These are phyloP conservation scores for Penicillium turbatum DNA, from an alignment of 495 filamentous ascomycete genomes.

Conservation along the genomic window DNA sequence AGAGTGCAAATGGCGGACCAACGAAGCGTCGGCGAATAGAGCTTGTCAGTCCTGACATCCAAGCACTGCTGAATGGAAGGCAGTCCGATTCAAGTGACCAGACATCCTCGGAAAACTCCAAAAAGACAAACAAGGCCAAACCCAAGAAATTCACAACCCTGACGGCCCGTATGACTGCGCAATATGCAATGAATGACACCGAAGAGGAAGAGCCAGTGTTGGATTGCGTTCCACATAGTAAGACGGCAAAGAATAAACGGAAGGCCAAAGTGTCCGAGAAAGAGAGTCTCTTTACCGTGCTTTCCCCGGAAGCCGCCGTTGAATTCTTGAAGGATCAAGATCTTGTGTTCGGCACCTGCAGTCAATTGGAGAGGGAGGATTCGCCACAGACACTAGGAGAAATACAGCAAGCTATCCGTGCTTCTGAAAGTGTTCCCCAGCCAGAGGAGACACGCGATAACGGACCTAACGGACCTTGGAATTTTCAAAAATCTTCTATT, in stretches of 20 bases:
- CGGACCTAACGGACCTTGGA: background rate
- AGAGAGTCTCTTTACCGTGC: constrained; percentile 45
- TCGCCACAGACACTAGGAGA: constrained; percentile 65
- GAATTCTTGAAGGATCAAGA: constrained; percentile 68
- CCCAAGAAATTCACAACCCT: constrained; percentile 79
- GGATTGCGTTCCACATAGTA: constrained; percentile 22
- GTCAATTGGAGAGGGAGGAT: constrained; percentile 76
- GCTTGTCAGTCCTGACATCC: constrained; percentile 30
- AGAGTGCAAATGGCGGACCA: constrained; percentile 20
- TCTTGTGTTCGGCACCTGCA: constrained; percentile 88
- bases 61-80: constrained; percentile 13
- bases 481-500: background rate
- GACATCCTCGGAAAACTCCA: constrained; percentile 6
- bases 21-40: constrained; percentile 44
- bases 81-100: constrained; percentile 7
- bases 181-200: constrained; percentile 45
- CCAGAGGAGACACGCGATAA: background rate
- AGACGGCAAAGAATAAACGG: constrained; percentile 19
- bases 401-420: constrained; percentile 63
- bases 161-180: constrained; percentile 76
- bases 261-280: constrained; percentile 33
- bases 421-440: constrained; percentile 43
- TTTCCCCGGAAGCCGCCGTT: constrained; percentile 70
- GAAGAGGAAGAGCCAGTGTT: constrained; percentile 9
- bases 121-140: constrained; percentile 51